Evolutionary conservation across 176 grass and related monocot species (phyloP), one percentile per base, ranked within the genome.

Genomic region (Rhynchospora pubera): DNA sequence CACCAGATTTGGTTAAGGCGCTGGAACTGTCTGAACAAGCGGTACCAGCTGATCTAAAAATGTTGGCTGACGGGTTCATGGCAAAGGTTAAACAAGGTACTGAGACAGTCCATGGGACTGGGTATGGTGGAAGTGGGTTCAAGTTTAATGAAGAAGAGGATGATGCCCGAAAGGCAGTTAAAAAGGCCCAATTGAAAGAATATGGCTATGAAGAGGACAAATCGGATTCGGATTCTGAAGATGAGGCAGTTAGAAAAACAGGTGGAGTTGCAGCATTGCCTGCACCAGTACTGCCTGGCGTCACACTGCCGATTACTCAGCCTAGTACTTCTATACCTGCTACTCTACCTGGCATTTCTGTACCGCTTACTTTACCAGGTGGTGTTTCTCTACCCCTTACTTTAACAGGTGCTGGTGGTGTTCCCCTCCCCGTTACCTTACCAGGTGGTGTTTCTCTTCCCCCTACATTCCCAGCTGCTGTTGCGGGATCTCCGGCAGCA

Each of bases 131-230:
- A 78, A 94, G 90, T 34, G 95, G 95, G 70, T 97, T 90, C 66
- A 94, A 97, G 85, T 97, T 97, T 65, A 97, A 97, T 30, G 90
- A 94, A 85, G 95, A 97, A 84, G 95, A 97, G 56, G 95, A 97
- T 80, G 95, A 97, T 85, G 95, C 95, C 72, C 82, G 90, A 39
- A 92, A 87, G 66, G 89, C 92, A 1, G 92, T 85, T 4, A 97
- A 92, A 81, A 97, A 91, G 72, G 95, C 95, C 72, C 95, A 97
- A 61, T 88, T 91, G 70, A 94, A 93, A 83, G 95, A 94, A 86
- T 94, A 94, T 87, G 96, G 92, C 56, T 98, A 92, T 57, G 96
- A 93, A 60, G 92, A 94, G 63, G 95, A 98, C 75, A 93, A 94
- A 32, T 98, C 92, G 10, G 96, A 98, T 87, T 98, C 96, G 8